Evolutionary conservation across 805 yeast species (phyloP), one percentile per base, ranked within the genome.

Genomic region (Candida quercuum): DNA sequence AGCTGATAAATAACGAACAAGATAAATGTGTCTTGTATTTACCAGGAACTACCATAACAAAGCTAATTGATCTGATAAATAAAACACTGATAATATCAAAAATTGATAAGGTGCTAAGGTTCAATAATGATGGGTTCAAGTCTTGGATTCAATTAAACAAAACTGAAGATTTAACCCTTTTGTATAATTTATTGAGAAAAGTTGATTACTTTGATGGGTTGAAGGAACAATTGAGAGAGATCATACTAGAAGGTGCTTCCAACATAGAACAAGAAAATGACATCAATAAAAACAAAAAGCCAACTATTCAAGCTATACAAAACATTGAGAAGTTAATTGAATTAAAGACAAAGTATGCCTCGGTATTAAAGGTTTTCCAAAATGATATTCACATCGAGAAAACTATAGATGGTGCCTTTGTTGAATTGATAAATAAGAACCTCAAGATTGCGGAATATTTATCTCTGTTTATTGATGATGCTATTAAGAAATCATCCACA

Each of bases 1-100:
- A 68, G 20, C 66, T 86, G 41, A 67, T 85, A 5, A 61, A 64
- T 18, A 83, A 75, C 28, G 96, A 88, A 57, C 76, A 74, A 42
- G 60, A 66, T 9, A 67, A 86, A 40, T 66, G 74, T 16, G 65
- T 62, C 22, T 56, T 76, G 26, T 78, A 74, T 53, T 49, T 81
- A 12, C 79, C 89, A 0, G 63, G 61, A 8, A 54, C 66, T 3
- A 74, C 88, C 0, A 59, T 63, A 29, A 76, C 78, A 1, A 78
- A 75, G 48, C 54, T 83, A 17, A 58, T 70, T 4, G 70, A 69
- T 29, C 58, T 81, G 28, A 71, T 85, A 66, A 77, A 80, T 46
- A 72, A 71, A 35, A 73, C 74, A 20, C 60, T 85, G 26, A 74
- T 85, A 15, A 65, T 74, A 8, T 68, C 72, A 17, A 74, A 75